These are phyloP conservation scores for Starmerella vaccinii DNA, from an alignment of 805 yeast species.

Conservation along the genomic window DNA sequence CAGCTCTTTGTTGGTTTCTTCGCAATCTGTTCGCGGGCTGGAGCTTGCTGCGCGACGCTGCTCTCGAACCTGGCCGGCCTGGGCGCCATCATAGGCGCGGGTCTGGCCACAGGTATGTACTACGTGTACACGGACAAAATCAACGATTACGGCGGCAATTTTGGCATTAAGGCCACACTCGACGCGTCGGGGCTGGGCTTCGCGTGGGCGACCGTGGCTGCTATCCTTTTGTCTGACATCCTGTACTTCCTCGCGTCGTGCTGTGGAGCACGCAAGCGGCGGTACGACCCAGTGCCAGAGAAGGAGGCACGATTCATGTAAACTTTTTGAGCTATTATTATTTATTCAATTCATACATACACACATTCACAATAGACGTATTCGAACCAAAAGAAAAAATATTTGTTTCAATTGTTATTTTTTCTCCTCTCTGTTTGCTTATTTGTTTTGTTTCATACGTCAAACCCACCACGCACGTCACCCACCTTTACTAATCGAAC, in stretches of 20 bases:
- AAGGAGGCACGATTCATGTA: constrained; percentile 8
- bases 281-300: constrained; percentile 19
- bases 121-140: constrained; percentile 40
- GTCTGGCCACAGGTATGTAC: constrained; percentile 55
- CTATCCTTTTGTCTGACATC: constrained; percentile 36
- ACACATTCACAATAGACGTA: background rate
- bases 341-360: background rate
- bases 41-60: constrained; percentile 39
- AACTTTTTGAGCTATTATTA: background rate
- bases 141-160: constrained; percentile 38
- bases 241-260: constrained; percentile 38
- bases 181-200: constrained; percentile 45
- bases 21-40: constrained; percentile 39
- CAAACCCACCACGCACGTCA: no score
- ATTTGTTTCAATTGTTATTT: no score
- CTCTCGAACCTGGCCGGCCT: constrained; percentile 23
- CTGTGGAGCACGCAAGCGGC: constrained; percentile 32
- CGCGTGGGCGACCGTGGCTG: constrained; percentile 54
- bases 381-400: background rate
- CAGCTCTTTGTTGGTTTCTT: constrained; percentile 36
- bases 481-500: no score
- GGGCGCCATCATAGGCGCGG: constrained; percentile 33
- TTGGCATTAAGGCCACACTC: constrained; percentile 48
- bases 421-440: background rate
- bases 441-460: no score